Evolutionary conservation across 1,284 basidiomycete species (phyloP).

Genomic region (Ganoderma sinense): DNA sequence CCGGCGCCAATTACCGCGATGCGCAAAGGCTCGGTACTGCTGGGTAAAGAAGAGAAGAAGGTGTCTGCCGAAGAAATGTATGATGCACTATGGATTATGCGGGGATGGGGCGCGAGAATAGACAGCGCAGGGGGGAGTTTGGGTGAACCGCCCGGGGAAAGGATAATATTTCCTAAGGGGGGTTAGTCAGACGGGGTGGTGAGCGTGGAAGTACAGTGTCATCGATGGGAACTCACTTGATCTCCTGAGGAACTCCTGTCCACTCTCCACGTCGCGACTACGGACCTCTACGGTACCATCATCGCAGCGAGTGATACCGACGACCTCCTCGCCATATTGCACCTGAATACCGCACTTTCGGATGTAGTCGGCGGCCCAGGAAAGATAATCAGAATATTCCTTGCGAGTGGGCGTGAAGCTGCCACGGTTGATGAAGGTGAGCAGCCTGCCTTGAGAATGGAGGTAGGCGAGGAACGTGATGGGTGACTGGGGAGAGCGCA

Average conservation of each 20-base stretch:
- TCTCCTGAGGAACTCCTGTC: constrained; percentile 43
- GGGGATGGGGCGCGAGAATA: constrained; percentile 44
- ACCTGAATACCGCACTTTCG: constrained; percentile 52
- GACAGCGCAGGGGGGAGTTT: constrained; percentile 50
- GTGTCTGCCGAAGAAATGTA: constrained; percentile 50
- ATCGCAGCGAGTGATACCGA: constrained; percentile 46
- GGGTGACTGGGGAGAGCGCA: constrained; percentile 62
- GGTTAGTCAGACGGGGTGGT: constrained; percentile 17
- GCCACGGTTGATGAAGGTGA: constrained; percentile 50
- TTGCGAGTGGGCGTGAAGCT: constrained; percentile 45
- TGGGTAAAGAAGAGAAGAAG: constrained; percentile 42
- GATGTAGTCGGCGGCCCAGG: constrained; percentile 59
- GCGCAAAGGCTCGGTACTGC: constrained; percentile 43
- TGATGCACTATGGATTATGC: constrained; percentile 53
- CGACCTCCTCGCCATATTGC: constrained; percentile 57
- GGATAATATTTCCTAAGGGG: constrained; percentile 51
- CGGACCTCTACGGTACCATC: constrained; percentile 48
- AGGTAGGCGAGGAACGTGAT: constrained; percentile 66
- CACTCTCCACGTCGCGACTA: constrained; percentile 45
- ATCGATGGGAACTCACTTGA: constrained; percentile 47
- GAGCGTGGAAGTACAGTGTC: constrained; percentile 18
- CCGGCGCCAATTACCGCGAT: constrained; percentile 64
- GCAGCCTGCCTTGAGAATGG: constrained; percentile 56
- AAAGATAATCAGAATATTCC: constrained; percentile 65
- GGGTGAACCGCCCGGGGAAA: constrained; percentile 61